Conservation (phyloP, 257 asterid genomes). For the Paulownia fortunei region DNA sequence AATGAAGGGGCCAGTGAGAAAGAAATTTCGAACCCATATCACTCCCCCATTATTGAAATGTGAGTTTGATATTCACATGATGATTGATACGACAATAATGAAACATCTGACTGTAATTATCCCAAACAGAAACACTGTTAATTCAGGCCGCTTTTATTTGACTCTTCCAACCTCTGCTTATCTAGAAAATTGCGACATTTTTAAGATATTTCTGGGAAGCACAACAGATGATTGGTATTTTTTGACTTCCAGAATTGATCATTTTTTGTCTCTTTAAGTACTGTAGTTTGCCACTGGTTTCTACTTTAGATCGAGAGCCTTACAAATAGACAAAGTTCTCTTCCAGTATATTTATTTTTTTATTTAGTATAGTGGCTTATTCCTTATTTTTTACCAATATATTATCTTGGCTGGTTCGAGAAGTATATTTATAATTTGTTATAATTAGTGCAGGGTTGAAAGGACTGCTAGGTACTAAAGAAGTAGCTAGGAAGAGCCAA, state of each 20-base stretch:
- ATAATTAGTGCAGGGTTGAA: no score
- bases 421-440: no score
- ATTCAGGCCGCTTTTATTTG: conserved; percentile 12
- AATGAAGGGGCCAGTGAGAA: not conserved
- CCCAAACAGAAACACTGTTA: not conserved
- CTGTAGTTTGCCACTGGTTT: no score
- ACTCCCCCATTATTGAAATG: not conserved
- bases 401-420: no score
- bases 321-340: not conserved
- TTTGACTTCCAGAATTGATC: no score
- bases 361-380: no score
- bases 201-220: not conserved
- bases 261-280: not conserved
- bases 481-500: no score
- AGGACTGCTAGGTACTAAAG: no score
- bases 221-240: no score
- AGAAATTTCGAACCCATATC: conserved; percentile 10
- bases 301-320: not conserved
- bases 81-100: not conserved
- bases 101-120: not conserved
- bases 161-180: not conserved
- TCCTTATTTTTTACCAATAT: no score
- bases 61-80: not conserved
- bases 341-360: no score
- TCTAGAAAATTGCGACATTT: not conserved